These are phyloP conservation scores for Candida vartiovaarae DNA, from an alignment of 805 yeast species.

Conservation along the genomic window DNA sequence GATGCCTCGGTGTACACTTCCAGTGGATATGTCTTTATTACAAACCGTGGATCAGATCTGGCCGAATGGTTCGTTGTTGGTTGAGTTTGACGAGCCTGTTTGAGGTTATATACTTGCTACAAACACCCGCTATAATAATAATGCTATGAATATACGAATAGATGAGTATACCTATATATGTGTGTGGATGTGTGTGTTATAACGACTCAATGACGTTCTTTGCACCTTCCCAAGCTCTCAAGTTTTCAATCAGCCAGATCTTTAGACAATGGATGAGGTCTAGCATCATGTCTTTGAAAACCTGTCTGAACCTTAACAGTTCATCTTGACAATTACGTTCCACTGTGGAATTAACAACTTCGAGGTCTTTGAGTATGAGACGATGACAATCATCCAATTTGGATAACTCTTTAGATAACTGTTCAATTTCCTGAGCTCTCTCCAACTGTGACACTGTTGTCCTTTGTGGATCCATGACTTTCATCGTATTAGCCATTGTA, in stretches of 20 bases:
- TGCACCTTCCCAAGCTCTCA: conserved; percentile 34
- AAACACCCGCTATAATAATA: too few species aligned
- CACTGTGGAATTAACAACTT: conserved; percentile 29
- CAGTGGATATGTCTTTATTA: conserved; percentile 27
- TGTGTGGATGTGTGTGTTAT: background rate
- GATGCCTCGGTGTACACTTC: conserved; percentile 51
- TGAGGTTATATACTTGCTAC: background rate
- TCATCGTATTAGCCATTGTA: conserved; percentile 26
- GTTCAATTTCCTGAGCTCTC: conserved; percentile 30
- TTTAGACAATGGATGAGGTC: conserved; percentile 27
- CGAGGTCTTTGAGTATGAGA: conserved; percentile 30
- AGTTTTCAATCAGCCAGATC: conserved; percentile 31
- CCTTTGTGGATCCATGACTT: conserved; percentile 23
- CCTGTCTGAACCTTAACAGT: conserved; percentile 21
- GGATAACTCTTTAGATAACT: conserved; percentile 28
- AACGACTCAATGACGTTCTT: conserved; percentile 17
- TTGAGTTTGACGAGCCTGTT: conserved; percentile 29
- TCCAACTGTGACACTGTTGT: conserved; percentile 27
- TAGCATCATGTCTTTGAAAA: conserved; percentile 25
- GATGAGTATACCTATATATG: background rate
- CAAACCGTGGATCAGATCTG: conserved; percentile 41
- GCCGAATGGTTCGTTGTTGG: conserved; percentile 66
- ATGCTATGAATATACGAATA: background rate
- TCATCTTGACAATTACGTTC: conserved; percentile 24
- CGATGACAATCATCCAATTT: conserved; percentile 34